Percentiles rank a stretch among this genome's conserved stretches.
These are phyloP conservation scores for Plasmodium falciparum DNA, from an alignment of 169 alveolate species.

Conservation along the genomic window DNA sequence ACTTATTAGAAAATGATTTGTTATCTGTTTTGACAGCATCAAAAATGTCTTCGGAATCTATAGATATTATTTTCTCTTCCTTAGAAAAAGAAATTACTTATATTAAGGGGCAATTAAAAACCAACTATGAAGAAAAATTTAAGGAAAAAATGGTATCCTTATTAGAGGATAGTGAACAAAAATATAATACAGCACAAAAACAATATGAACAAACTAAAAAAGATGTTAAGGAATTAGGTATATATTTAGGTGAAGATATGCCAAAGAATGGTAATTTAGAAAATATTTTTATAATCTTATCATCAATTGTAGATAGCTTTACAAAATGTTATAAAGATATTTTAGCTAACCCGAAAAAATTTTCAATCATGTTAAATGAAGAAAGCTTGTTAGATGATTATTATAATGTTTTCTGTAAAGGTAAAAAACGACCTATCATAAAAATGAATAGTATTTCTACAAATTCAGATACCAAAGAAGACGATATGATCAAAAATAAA, in stretches of 20 bases:
- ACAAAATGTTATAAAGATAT: constrained; percentile 75
- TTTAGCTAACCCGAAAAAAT: constrained; percentile 61
- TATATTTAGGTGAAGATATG: constrained; percentile 72
- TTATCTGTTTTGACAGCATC: constrained; percentile 64
- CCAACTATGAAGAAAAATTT: constrained; percentile 53
- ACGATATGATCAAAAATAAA: not conserved
- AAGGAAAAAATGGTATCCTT: constrained; percentile 59
- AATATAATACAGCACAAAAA: constrained; percentile 25
- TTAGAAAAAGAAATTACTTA: constrained; percentile 70
- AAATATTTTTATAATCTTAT: constrained; percentile 68
- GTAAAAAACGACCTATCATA: constrained; percentile 4
- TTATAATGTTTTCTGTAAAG: constrained; percentile 61
- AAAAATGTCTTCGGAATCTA: constrained; percentile 76
- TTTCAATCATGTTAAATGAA: constrained; percentile 70
- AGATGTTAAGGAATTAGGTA: constrained; percentile 50
- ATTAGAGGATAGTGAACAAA: constrained; percentile 66
- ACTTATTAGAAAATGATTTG: constrained; percentile 46
- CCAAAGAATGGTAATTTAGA: constrained; percentile 45
- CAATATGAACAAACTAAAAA: constrained; percentile 66
- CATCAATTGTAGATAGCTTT: constrained; percentile 69
- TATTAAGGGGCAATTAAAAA: constrained; percentile 37
- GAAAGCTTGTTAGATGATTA: constrained; percentile 61
- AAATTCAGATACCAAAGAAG: not conserved
- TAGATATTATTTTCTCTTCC: constrained; percentile 63
- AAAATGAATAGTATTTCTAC: constrained; percentile 2